A percentile compares a stretch with the other conserved stretches of the same genome.
Conservation (phyloP, 78 protist species). For the Cavenderia fasciculata region DNA sequence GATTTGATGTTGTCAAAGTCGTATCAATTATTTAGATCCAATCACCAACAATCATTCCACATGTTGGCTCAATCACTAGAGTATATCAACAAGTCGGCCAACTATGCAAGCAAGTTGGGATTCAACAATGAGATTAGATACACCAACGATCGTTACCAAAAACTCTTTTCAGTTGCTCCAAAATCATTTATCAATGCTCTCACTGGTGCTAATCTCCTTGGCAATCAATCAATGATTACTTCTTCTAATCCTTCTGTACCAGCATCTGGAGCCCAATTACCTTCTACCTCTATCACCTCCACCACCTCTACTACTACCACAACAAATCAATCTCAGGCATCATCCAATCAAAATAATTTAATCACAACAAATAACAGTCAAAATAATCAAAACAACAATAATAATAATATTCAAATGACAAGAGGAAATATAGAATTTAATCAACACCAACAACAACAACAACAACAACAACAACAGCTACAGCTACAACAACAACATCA, state of each 20-base stretch:
- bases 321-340: neutral
- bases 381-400: neutral
- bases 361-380: neutral
- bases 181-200: conserved; percentile 7
- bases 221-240: neutral
- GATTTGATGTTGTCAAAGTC: conserved; percentile 35
- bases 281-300: neutral
- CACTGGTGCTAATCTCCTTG: conserved; percentile 6
- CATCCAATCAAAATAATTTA: neutral
- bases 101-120: conserved; percentile 15
- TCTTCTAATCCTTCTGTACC: neutral
- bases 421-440: neutral
- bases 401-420: neutral
- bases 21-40: neutral
- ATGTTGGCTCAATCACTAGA: neutral
- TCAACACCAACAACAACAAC: neutral
- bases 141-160: conserved; percentile 12
- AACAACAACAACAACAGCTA: neutral
- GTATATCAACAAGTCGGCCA: conserved; percentile 18
- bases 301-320: neutral
- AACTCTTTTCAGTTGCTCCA: conserved; percentile 8
- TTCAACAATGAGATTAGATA: conserved; percentile 64
- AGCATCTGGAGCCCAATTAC: no score
- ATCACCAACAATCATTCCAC: conserved; percentile 20
- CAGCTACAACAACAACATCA: neutral